These are phyloP conservation scores for Mycena galericulata DNA, from an alignment of 768 basidiomycete genomes.

Conservation along the genomic window DNA sequence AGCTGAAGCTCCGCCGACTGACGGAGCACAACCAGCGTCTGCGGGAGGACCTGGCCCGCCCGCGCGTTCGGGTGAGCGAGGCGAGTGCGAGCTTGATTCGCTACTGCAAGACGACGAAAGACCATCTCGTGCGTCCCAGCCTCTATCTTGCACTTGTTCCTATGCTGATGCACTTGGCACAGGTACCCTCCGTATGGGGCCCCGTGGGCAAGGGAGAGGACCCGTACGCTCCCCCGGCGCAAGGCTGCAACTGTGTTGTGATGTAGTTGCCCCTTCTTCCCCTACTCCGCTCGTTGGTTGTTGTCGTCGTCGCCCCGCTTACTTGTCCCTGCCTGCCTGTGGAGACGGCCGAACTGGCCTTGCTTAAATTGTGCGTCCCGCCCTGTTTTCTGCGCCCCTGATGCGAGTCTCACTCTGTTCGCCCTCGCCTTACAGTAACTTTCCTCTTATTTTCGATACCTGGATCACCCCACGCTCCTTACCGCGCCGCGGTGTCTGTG, in stretches of 20 bases:
- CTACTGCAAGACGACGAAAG: slow-evolving; percentile 94
- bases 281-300: slow-evolving; percentile 7
- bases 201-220: slow-evolving; percentile 90
- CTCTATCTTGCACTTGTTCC: slow-evolving; percentile 19
- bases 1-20: slow-evolving; percentile 93
- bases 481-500: not conserved
- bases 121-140: slow-evolving; percentile 77
- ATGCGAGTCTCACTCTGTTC: not conserved
- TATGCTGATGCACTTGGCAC: too few relatives aligned
- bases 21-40: slow-evolving; percentile 95
- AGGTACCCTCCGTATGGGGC: slow-evolving; percentile 97
- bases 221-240: slow-evolving; percentile 88
- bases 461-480: slow-evolving; percentile 19
- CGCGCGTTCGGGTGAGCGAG: slow-evolving; percentile 89
- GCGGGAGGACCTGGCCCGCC: slow-evolving; percentile 89
- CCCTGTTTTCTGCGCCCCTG: not conserved
- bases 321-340: slow-evolving; percentile 18
- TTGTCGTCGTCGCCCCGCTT: not conserved
- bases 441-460: slow-evolving; percentile 2
- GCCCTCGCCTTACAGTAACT: not conserved
- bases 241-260: slow-evolving; percentile 77
- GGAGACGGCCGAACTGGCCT: slow-evolving; percentile 30
- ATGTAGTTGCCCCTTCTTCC: slow-evolving; percentile 61
- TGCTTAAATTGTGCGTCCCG: slow-evolving; percentile 37
- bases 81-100: slow-evolving; percentile 93